Conservation (phyloP, 2,329 filamentous ascomycete genomes). For the Ceratocystis papillata region DNA sequence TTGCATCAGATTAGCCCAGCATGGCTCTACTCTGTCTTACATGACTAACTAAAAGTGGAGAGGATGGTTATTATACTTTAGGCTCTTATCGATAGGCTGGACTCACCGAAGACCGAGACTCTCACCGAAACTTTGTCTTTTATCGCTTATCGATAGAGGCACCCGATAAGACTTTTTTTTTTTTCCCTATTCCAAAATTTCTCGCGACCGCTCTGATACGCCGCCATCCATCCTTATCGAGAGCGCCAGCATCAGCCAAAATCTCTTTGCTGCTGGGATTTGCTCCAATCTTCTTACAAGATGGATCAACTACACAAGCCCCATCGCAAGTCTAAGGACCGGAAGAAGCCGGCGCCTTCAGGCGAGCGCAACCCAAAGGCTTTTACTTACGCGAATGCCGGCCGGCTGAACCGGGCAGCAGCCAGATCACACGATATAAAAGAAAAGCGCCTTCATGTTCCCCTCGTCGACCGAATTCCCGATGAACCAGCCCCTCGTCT, state of each 20-base stretch:
- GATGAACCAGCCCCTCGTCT: conserved; percentile 91
- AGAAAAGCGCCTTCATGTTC: conserved; percentile 93
- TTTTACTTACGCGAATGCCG: conserved; percentile 73
- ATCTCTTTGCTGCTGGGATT: not conserved
- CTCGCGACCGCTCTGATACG: not conserved
- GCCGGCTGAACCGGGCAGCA: conserved; percentile 64
- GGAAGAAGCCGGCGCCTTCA: conserved; percentile 48
- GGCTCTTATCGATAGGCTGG: not conserved
- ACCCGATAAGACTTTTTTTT: conserved; percentile 5
- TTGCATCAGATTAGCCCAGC: too few relatives aligned
- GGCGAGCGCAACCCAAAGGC: conserved; percentile 78
- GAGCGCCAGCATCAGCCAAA: not conserved
- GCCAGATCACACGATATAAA: conserved; percentile 70
- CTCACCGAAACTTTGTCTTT: not conserved
- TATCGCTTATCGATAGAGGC: not conserved
- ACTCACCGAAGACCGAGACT: not conserved
- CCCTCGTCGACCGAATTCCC: conserved; percentile 86
- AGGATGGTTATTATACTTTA: not conserved
- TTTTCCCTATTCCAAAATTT: not conserved
- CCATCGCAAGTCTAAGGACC: conserved; percentile 73
- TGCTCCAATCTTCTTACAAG: conserved; percentile 38
- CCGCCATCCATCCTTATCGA: too few relatives aligned
- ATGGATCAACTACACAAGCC: conserved; percentile 75
- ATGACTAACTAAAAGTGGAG: too few relatives aligned
- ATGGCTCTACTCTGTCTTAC: too few relatives aligned